Percentiles rank a stretch among this genome's conserved stretches.
These are phyloP conservation scores for Chaetoceros muelleri DNA, from an alignment of 108 stramenopile genomes.

Conservation along the genomic window DNA sequence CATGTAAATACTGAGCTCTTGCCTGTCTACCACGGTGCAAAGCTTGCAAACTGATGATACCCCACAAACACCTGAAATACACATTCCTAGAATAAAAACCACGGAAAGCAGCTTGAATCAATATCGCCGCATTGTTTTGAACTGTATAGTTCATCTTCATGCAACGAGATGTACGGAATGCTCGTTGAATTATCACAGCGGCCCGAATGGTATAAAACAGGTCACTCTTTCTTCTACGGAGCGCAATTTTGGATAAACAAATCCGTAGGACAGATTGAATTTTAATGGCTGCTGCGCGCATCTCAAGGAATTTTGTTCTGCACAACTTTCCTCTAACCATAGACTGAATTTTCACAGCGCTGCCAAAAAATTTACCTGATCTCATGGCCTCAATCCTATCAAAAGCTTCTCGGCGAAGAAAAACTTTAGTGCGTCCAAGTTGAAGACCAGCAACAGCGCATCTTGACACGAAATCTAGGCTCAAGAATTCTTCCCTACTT, in stretches of 20 bases:
- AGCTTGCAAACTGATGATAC: conserved; percentile 30
- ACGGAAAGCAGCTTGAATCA: conserved; percentile 21
- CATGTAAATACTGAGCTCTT: not conserved
- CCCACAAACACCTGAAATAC: not conserved
- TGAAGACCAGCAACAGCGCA: conserved; percentile 80
- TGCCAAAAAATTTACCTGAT: conserved; percentile 50
- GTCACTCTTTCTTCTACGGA: conserved; percentile 5
- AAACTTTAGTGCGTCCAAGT: conserved; percentile 84
- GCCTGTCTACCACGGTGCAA: conserved; percentile 26
- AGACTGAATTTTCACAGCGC: conserved; percentile 57
- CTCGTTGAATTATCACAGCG: conserved; percentile 34
- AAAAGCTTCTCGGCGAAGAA: conserved; percentile 81
- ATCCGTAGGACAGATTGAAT: conserved; percentile 69
- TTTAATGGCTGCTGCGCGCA: conserved; percentile 44
- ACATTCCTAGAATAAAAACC: not conserved
- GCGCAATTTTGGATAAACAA: conserved; percentile 11
- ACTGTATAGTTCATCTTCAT: conserved; percentile 3
- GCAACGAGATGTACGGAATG: conserved; percentile 32
- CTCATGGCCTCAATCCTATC: conserved; percentile 74
- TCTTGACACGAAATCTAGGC: conserved; percentile 63
- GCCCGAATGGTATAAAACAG: conserved; percentile 15
- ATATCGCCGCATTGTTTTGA: conserved; percentile 21
- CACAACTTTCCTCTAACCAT: conserved; percentile 48
- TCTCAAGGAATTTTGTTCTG: conserved; percentile 29
- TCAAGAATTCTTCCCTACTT: conserved; percentile 42